These are phyloP conservation scores for Ephemerocybe angulata DNA, from an alignment of 768 basidiomycete species.

Conservation along the genomic window DNA sequence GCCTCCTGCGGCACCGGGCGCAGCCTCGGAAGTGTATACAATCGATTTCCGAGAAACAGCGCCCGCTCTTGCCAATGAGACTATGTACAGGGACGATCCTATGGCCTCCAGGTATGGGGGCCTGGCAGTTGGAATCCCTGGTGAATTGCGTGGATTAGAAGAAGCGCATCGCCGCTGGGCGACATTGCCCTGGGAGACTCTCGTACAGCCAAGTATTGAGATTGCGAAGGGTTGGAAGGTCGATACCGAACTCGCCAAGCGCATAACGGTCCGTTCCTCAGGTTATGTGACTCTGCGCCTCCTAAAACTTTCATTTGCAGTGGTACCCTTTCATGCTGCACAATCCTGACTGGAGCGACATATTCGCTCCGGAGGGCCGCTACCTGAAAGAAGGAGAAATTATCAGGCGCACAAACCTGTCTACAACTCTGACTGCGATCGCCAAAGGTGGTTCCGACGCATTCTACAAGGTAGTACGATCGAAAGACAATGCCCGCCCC, in stretches of 20 bases:
- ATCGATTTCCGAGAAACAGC: constrained; percentile 91
- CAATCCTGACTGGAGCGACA: constrained; percentile 70
- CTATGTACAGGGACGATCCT: constrained; percentile 70
- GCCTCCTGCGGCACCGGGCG: constrained; percentile 44
- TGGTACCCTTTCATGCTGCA: constrained; percentile 55
- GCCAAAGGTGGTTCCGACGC: constrained; percentile 74
- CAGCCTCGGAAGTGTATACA: constrained; percentile 57
- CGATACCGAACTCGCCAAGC: constrained; percentile 66
- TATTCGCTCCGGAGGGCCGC: constrained; percentile 77
- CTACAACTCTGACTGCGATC: constrained; percentile 69
- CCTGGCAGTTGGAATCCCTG: constrained; percentile 84
- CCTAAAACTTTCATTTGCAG: constrained; percentile 21
- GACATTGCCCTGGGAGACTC: constrained; percentile 66
- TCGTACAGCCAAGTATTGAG: constrained; percentile 71
- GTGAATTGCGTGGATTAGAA: constrained; percentile 84
- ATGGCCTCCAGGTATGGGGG: constrained; percentile 66
- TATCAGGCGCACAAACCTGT: constrained; percentile 70
- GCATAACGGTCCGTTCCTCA: constrained; percentile 43
- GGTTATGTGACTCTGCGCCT: background rate
- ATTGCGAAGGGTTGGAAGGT: constrained; percentile 82
- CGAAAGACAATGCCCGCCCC: background rate
- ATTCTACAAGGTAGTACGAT: constrained; percentile 66
- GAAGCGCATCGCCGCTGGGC: constrained; percentile 86
- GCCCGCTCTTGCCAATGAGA: constrained; percentile 63
- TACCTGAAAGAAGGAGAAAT: constrained; percentile 72